Base-by-base conservation (phyloP, 2,329 filamentous ascomycete species). In the Talaromyces sp. region DNA sequence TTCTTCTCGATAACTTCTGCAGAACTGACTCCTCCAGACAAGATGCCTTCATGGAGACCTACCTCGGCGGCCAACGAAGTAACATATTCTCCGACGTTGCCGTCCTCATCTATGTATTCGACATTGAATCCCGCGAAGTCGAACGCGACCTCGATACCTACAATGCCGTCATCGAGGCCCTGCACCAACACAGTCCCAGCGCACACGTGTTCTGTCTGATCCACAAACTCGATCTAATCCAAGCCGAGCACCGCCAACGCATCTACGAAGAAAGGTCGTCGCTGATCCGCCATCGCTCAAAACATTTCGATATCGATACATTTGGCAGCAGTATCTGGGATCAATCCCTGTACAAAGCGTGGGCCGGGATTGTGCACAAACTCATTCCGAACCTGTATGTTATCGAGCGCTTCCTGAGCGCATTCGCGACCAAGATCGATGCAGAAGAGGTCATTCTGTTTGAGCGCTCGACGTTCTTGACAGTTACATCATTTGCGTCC, bases 281-380 rank as follows among this genome's bases (percentile, higher is more conserved):
- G 35, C 82, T 93, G 63, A 91, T 97, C 68, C 87, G 89, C 65
- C 86, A 88, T 68, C 91, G 92, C 73, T 93, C 91, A 64, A 85
- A 87, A 64, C 79, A 83, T 19, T 87, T 96, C 75, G 86, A 89
- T 68, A 85, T 97, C 67, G 91, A 92, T 65, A 93, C 93, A 66
- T 98, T 97, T 76, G 91, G 93, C 10, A 98, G 94, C 37, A 96
- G 91, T 63, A 99, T 99, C 74, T 99, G 95, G 95, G 95, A 99
- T 74, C 95, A 99, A 81, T 96, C 91, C 63, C 83, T 99, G 43
- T 99, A 98, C 83, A 96, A 96, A 78, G 95, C 95, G 1, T 99
- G 95, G 95, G 95, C 95, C 0, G 92, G 91, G 75, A 97, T 99
- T 72, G 97, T 99, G 67, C 95, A 99, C 82, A 93, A 94, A 75